A percentile compares a stretch with the other conserved stretches of the same genome.
These are phyloP conservation scores for Wickerhamiella nectarea DNA, from an alignment of 805 yeast species.

Conservation along the genomic window DNA sequence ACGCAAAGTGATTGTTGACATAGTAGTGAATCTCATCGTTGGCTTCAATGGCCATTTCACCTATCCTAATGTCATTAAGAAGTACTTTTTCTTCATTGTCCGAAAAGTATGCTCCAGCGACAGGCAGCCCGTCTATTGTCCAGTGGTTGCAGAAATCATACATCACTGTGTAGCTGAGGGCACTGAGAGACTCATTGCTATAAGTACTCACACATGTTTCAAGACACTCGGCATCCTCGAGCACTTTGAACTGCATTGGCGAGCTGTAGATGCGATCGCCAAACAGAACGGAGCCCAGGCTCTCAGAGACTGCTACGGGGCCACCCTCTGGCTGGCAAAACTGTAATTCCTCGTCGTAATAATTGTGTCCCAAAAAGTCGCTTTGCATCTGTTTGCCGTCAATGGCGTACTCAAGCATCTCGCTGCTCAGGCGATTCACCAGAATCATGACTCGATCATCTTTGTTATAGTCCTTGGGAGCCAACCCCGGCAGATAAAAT, in stretches of 20 bases:
- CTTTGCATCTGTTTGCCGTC: slow-evolving; percentile 14
- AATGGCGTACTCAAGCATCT: slow-evolving; percentile 23
- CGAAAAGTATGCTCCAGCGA: slow-evolving; percentile 45
- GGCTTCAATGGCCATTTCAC: neutral
- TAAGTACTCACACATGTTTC: slow-evolving; percentile 38
- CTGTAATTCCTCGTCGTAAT: slow-evolving; percentile 70
- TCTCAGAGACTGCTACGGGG: slow-evolving; percentile 60
- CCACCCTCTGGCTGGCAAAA: slow-evolving; percentile 69
- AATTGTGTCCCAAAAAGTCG: slow-evolving; percentile 28
- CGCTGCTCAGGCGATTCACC: slow-evolving; percentile 88
- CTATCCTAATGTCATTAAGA: slow-evolving; percentile 28
- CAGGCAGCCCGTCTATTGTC: slow-evolving; percentile 92
- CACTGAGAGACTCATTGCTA: neutral
- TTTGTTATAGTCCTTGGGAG: slow-evolving; percentile 73
- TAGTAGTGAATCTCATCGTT: neutral
- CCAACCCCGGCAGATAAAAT: slow-evolving; percentile 90
- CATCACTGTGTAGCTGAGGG: slow-evolving; percentile 60
- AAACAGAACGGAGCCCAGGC: slow-evolving; percentile 81
- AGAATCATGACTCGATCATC: slow-evolving; percentile 63
- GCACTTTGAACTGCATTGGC: slow-evolving; percentile 72
- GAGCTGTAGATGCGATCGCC: slow-evolving; percentile 94
- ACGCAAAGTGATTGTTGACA: slow-evolving; percentile 66
- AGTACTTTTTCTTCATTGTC: slow-evolving; percentile 44
- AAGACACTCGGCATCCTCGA: slow-evolving; percentile 54
- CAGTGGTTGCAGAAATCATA: slow-evolving; percentile 83